phyloP scores from a whole-genome alignment of 805 yeast species.

The Saccharomycopsis sp. region DNA sequence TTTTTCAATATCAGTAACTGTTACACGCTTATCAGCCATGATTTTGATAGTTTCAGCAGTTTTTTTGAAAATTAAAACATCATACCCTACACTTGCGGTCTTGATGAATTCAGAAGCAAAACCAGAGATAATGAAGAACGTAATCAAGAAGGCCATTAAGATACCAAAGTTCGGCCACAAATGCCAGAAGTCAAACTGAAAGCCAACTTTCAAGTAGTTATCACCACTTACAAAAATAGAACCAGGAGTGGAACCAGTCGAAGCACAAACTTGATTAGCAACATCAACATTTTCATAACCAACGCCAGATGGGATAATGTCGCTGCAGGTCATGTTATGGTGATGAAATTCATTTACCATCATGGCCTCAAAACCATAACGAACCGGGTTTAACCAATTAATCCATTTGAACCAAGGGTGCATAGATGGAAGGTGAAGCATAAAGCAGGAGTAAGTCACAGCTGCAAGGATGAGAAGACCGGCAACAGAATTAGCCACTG shows the following conservation, averaged over 20 bases:
- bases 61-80: constrained; percentile 24
- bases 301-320: constrained; percentile 53
- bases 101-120: constrained; percentile 24
- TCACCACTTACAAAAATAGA: constrained; percentile 48
- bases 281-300: constrained; percentile 36
- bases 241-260: constrained; percentile 57
- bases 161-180: constrained; percentile 81
- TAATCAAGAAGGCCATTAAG: constrained; percentile 42
- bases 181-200: constrained; percentile 47
- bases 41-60: constrained; percentile 11
- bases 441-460: constrained; percentile 56
- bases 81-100: constrained; percentile 21
- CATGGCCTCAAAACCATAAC: constrained; percentile 55
- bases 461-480: constrained; percentile 48
- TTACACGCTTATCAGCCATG: not conserved
- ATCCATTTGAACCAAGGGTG: constrained; percentile 70
- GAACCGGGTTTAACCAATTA: constrained; percentile 49
- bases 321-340: constrained; percentile 45
- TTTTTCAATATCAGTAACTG: constrained; percentile 25
- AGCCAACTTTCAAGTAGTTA: constrained; percentile 42
- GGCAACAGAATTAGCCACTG: constrained; percentile 55
- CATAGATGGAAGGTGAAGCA: constrained; percentile 53
- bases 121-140: constrained; percentile 21
- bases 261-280: constrained; percentile 46
- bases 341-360: constrained; percentile 60